Percentiles rank a stretch among this genome's conserved stretches.
These are phyloP conservation scores for Botrytis aclada DNA, from an alignment of 2,329 filamentous ascomycete species.

Conservation along the genomic window DNA sequence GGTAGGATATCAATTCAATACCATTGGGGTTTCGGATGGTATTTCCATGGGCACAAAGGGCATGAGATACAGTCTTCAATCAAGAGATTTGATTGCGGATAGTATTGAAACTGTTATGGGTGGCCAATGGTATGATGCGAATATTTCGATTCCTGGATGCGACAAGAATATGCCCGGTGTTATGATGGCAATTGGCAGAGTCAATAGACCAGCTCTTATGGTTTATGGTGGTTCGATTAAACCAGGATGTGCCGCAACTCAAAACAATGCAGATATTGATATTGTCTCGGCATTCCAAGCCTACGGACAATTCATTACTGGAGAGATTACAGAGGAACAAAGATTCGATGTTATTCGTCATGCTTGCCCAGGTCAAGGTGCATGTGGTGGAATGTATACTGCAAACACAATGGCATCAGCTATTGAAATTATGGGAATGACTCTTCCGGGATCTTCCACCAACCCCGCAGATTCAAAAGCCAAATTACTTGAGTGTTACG, in stretches of 20 bases:
- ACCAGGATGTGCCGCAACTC: conserved; percentile 77
- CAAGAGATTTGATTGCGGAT: conserved; percentile 93
- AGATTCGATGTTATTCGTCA: conserved; percentile 93
- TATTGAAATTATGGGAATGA: conserved; percentile 72
- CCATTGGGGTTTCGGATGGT: conserved; percentile 92
- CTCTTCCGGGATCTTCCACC: conserved; percentile 77
- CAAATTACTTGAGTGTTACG: conserved; percentile 71
- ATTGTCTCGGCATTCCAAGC: conserved; percentile 98
- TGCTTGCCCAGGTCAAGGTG: conserved; percentile 80
- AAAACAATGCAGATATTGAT: conserved; percentile 75
- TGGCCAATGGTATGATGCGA: conserved; percentile 97
- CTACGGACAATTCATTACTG: conserved; percentile 90
- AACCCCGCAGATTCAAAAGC: conserved; percentile 70
- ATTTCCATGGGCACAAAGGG: conserved; percentile 98
- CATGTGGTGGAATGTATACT: conserved; percentile 84
- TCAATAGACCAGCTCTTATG: conserved; percentile 95
- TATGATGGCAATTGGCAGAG: conserved; percentile 86
- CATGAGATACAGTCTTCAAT: conserved; percentile 95
- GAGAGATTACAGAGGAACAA: conserved; percentile 85
- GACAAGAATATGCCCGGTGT: conserved; percentile 99
- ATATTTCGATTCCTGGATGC: conserved; percentile 93
- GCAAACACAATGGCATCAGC: conserved; percentile 75
- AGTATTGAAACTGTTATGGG: conserved; percentile 99
- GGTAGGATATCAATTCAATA: conserved; percentile 97
- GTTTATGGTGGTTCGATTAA: conserved; percentile 95